These are phyloP conservation scores for Raffaelea deltoideospora DNA, from an alignment of 2,329 filamentous ascomycete species.

Conservation along the genomic window DNA sequence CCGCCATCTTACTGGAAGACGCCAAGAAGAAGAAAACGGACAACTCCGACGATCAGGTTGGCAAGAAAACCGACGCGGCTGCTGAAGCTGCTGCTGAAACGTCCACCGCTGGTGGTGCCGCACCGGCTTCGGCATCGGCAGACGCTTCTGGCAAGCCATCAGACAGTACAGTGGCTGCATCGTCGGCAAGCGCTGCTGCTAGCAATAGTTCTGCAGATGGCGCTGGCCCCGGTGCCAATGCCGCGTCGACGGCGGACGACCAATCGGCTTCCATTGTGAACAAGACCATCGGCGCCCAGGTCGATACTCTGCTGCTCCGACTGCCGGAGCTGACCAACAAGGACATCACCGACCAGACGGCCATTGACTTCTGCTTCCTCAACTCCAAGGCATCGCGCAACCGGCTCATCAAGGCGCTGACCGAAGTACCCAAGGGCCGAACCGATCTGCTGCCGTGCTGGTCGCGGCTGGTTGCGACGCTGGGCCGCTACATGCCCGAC, in stretches of 20 bases:
- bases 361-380: conserved; percentile 93
- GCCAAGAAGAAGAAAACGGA: conserved; percentile 83
- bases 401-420: conserved; percentile 78
- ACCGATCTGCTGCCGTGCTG: conserved; percentile 83
- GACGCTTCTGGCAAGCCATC: conserved; percentile 35
- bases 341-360: conserved; percentile 79
- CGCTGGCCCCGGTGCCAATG: conserved; percentile 7
- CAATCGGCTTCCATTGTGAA: conserved; percentile 90
- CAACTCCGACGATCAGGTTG: conserved; percentile 68
- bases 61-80: conserved; percentile 51
- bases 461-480: conserved; percentile 80
- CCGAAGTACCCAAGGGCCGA: conserved; percentile 87
- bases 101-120: no score
- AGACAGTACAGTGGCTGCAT: conserved; percentile 17
- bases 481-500: conserved; percentile 88
- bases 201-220: neutral
- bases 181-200: neutral
- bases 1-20: conserved; percentile 83
- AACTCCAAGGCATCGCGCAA: conserved; percentile 98
- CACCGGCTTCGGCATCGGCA: no score
- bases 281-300: conserved; percentile 93
- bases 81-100: no score
- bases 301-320: conserved; percentile 74
- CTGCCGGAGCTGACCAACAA: conserved; percentile 88
- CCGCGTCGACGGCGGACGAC: conserved; percentile 44